phyloP scores from a whole-genome alignment of 2,329 filamentous ascomycete genomes.

The Thelonectria discophora region DNA sequence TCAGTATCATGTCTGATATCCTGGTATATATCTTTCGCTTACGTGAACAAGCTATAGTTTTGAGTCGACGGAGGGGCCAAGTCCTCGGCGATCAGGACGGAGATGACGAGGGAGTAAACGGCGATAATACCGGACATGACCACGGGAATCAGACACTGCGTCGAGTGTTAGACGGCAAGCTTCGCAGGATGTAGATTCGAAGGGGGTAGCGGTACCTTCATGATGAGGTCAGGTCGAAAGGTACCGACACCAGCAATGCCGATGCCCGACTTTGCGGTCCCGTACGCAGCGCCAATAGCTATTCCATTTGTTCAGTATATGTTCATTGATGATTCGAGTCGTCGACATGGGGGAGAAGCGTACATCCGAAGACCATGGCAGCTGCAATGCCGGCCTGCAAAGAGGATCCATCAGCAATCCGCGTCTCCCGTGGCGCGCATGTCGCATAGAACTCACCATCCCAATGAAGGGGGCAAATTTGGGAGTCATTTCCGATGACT shows the following conservation, averaged over 20 bases:
- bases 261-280: conserved; percentile 88
- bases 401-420: conserved; percentile 38
- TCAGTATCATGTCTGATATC: conserved; percentile 29
- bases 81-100: conserved; percentile 93
- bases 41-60: conserved; percentile 87
- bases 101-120: conserved; percentile 96
- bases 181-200: not conserved
- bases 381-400: conserved; percentile 77
- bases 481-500: conserved; percentile 69
- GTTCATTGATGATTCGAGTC: conserved; percentile 23
- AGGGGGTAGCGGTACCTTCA: conserved; percentile 76
- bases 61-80: conserved; percentile 73
- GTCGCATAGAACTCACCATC: conserved; percentile 69
- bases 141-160: conserved; percentile 81
- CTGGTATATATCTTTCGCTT: conserved; percentile 46
- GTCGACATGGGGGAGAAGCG: conserved; percentile 44
- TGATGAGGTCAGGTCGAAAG: conserved; percentile 86
- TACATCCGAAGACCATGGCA: conserved; percentile 88
- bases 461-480: conserved; percentile 89
- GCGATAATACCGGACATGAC: conserved; percentile 99
- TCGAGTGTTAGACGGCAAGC: conserved; percentile 26
- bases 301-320: conserved; percentile 40
- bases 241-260: conserved; percentile 87
- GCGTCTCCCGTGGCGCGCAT: conserved; percentile 25
- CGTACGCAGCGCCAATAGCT: conserved; percentile 81